Base-by-base conservation (phyloP, 2,329 filamentous ascomycete species). In the Neonectria hederae region DNA sequence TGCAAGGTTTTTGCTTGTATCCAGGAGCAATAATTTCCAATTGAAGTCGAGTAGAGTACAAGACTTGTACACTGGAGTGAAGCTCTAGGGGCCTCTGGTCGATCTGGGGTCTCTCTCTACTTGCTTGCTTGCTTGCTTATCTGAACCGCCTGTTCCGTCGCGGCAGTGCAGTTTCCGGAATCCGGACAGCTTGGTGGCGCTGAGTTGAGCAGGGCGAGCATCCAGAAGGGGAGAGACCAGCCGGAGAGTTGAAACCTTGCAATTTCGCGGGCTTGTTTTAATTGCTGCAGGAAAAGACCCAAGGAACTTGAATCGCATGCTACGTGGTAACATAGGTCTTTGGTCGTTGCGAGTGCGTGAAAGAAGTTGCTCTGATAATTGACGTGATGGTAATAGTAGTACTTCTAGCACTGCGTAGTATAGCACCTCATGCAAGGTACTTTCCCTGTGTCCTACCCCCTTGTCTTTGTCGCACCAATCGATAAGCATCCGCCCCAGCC, bases 401-500 rank as follows among this genome's bases (percentile, higher is more conserved):
- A 17, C 13, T 35, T 35, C 32, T 4, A 14, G 11, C 14, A 38
- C 32, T 17, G 35, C 32, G 32, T 2, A 35, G 13, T 35, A 35
- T 35, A 17, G 32, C 32, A 35, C 13, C 32, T 35, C 22, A 46
- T 46, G 43, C 43, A 51, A 30, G 46, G 46, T 51, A 51, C 46
- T 51, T 51, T 55, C 13, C 38, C 26, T n/a, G 35, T 14, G 10
- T 4, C 8, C 14, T 5, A 42, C 22, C 49, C 45, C 38, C 28
- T n/a, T n/a, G 26, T 45, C 59, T 45, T 55, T 40, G 62, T 60
- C 57, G 51, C 54, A 42, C 52, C 63, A 66, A 66, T 66, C 49
- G 68, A 66, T 68, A 72, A 66, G 70, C 68, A 69, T 43, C 66
- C 65, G 61, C 62, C 63, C 35, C 56, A 54, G 43, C 54, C 46